Evolutionary conservation across 2,329 filamentous ascomycete species (phyloP).

Genomic region (Furcasterigmium sp.): DNA sequence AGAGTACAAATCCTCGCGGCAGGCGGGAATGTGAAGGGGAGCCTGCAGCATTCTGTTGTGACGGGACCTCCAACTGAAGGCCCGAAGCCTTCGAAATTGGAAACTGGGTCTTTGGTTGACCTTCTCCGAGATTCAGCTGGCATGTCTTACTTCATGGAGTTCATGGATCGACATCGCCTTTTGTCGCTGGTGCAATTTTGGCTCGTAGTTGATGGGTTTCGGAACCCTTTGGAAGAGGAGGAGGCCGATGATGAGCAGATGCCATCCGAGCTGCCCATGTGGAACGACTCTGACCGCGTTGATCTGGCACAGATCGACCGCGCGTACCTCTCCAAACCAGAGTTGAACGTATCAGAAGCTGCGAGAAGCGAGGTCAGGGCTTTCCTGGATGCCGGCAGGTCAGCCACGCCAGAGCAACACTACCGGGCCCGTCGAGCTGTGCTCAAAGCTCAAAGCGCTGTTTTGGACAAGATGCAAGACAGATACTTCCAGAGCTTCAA

Average conservation of each 20-base stretch:
- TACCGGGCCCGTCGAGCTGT: slow-evolving; percentile 76
- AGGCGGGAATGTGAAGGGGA: slow-evolving; percentile 49
- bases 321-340: slow-evolving; percentile 76
- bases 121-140: slow-evolving; percentile 86
- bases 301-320: slow-evolving; percentile 91
- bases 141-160: slow-evolving; percentile 98
- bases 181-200: slow-evolving; percentile 96
- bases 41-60: neutral
- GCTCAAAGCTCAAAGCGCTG: slow-evolving; percentile 72
- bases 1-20: slow-evolving; percentile 77
- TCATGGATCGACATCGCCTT: slow-evolving; percentile 86
- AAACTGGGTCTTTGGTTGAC: slow-evolving; percentile 74
- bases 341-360: slow-evolving; percentile 69
- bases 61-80: slow-evolving; percentile 18
- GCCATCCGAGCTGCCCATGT: slow-evolving; percentile 58
- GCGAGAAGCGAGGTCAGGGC: slow-evolving; percentile 65
- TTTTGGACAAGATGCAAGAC: slow-evolving; percentile 79
- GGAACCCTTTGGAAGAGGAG: slow-evolving; percentile 84
- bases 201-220: slow-evolving; percentile 94
- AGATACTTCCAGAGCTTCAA: slow-evolving; percentile 82
- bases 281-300: slow-evolving; percentile 77
- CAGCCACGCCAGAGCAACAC: slow-evolving; percentile 76
- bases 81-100: slow-evolving; percentile 54
- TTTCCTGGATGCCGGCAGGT: slow-evolving; percentile 74
- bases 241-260: slow-evolving; percentile 64